Conservation (phyloP, 2,329 filamentous ascomycete genomes). For the Blumeria hordei region DNA sequence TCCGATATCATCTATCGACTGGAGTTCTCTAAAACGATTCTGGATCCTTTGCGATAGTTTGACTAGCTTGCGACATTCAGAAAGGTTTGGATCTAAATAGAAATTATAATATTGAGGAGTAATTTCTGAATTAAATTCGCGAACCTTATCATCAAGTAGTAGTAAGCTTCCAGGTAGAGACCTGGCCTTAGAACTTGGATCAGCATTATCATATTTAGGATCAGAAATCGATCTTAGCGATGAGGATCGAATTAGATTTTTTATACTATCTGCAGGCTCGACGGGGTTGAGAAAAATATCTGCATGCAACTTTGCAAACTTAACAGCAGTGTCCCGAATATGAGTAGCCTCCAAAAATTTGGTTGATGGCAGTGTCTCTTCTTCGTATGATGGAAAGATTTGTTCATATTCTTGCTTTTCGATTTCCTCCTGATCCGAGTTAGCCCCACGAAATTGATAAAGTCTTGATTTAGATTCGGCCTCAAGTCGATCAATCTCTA, state of each 20-base stretch:
- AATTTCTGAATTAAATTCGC: slow-evolving; percentile 19
- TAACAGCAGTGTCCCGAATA: slow-evolving; percentile 20
- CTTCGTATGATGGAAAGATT: slow-evolving; percentile 59
- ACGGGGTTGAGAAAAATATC: slow-evolving; percentile 15
- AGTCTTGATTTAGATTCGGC: slow-evolving; percentile 50
- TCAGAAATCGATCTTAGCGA: slow-evolving; percentile 10
- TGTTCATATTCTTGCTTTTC: slow-evolving; percentile 53
- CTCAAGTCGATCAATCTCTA: slow-evolving; percentile 52
- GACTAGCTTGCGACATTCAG: slow-evolving; percentile 52
- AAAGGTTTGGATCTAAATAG: slow-evolving; percentile 58
- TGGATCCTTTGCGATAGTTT: slow-evolving; percentile 43
- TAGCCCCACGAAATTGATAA: slow-evolving; percentile 61
- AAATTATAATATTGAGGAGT: slow-evolving; percentile 48
- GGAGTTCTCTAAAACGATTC: slow-evolving; percentile 47
- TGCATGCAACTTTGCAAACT: slow-evolving; percentile 34
- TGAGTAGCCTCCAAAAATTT: slow-evolving; percentile 2
- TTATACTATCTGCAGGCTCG: slow-evolving; percentile 9
- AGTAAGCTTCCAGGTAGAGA: slow-evolving; percentile 41
- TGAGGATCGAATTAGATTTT: slow-evolving; percentile 9
- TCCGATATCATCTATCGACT: slow-evolving; percentile 36
- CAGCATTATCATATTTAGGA: slow-evolving; percentile 4
- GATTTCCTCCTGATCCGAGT: slow-evolving; percentile 51
- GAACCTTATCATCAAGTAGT: slow-evolving; percentile 34
- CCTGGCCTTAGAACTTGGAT: slow-evolving; percentile 18
- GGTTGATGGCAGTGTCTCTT: slow-evolving; percentile 13